Base-by-base conservation (phyloP, 495 filamentous ascomycete species). In the Penicillium bovifimosum region DNA sequence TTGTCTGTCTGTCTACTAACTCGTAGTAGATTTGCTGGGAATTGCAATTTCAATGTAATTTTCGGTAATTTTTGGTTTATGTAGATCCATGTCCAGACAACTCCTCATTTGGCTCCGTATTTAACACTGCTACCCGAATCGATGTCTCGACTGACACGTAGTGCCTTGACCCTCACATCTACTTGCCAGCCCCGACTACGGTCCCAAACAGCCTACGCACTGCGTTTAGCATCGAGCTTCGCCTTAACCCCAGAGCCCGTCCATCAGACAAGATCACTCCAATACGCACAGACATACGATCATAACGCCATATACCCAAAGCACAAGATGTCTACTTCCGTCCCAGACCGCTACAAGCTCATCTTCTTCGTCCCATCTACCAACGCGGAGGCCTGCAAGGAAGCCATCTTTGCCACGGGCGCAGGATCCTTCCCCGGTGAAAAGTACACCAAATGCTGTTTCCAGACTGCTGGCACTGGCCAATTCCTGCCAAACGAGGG, bases 301-400 rank as follows among this genome's bases (percentile, higher is more conserved):
- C 43, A 36, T 17, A 13, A 0, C 16, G 41, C 10, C 6, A 29
- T 17, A 27, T 2, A 48, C 16, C 5, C 16, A 27, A 51, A 14
- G 13, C 14, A 32, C 45, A 41, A 20, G 27, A 42, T 34, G 54
- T 27, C 48, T 13, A 45, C 55, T 10, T 41, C 61, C 34, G 26
- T 42, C 7, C 55, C 62, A 28, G 64, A 66, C 49, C 74, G 74
- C 53, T 78, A 75, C 66, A 78, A 77, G 35, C 74, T 78, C 24
- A 51, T 77, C 53, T 78, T 77, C 66, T 75, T 66, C 50, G 75
- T 76, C 13, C 75, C 75, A 0, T 58, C 66, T 34, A 50, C 63
- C 18, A 60, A 72, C 51, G 54, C 68, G 16, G 70, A 77, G 32
- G 29, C 54, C 10, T 76, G 72, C 55, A 78, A 77, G 54, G 68